These are phyloP conservation scores for Aureobasidium namibiae DNA, from an alignment of 2,329 filamentous ascomycete genomes.

Conservation along the genomic window DNA sequence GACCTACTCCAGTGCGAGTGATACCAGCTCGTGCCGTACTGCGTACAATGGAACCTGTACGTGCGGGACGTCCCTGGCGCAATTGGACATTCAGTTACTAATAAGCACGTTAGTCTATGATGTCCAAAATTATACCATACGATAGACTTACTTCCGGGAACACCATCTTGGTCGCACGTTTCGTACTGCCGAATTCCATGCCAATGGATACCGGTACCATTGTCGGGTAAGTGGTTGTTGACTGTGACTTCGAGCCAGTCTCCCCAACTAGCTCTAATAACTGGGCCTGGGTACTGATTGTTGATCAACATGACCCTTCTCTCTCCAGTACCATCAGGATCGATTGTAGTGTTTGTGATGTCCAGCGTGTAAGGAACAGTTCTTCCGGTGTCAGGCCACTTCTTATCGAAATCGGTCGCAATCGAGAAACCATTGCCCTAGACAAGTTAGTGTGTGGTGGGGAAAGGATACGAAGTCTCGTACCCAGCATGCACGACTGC, in stretches of 20 bases:
- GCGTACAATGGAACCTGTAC: conserved; percentile 28
- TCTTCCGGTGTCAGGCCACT: conserved; percentile 25
- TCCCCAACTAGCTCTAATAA: conserved; percentile 42
- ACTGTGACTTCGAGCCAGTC: conserved; percentile 44
- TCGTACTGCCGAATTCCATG: conserved; percentile 52
- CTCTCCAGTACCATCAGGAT: conserved; percentile 34
- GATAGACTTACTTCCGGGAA: conserved; percentile 29
- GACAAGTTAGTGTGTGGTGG: conserved; percentile 15
- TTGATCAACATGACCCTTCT: conserved; percentile 45
- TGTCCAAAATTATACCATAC: too few relatives aligned
- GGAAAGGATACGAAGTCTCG: not conserved
- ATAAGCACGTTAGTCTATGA: not conserved
- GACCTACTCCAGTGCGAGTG: conserved; percentile 19
- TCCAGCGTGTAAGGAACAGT: conserved; percentile 33
- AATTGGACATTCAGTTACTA: conserved; percentile 49
- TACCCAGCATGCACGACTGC: conserved; percentile 4
- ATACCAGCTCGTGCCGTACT: conserved; percentile 30
- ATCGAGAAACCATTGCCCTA: conserved; percentile 24
- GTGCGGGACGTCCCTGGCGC: conserved; percentile 44
- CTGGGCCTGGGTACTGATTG: conserved; percentile 53
- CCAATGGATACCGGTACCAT: conserved; percentile 54
- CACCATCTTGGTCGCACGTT: conserved; percentile 51
- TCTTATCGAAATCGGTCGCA: conserved; percentile 27
- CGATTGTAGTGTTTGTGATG: conserved; percentile 35
- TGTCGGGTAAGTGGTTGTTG: conserved; percentile 43